A percentile compares a stretch with the other conserved stretches of the same genome.
Conservation (phyloP, 352 stramenopile species). For the Elongisporangium senticosum region DNA sequence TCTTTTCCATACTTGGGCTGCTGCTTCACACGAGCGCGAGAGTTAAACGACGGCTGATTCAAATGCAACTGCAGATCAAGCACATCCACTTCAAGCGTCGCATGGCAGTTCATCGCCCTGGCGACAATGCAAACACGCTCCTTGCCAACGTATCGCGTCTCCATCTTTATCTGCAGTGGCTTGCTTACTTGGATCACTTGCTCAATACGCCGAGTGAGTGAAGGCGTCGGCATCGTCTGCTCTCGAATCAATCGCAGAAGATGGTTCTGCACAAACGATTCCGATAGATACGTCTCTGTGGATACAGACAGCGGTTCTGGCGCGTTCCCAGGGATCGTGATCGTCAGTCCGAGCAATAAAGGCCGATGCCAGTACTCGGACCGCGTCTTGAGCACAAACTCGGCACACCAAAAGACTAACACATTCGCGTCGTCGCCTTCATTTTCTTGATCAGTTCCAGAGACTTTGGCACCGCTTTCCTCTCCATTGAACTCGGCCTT, state of each 20-base stretch:
- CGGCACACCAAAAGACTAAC: constrained; percentile 30
- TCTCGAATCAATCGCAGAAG: constrained; percentile 46
- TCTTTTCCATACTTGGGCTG: constrained; percentile 1
- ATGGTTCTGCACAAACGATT: constrained; percentile 28
- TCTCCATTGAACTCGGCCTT: background rate
- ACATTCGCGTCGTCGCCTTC: constrained; percentile 4
- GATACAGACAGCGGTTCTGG: constrained; percentile 2
- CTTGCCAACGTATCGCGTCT: constrained; percentile 34
- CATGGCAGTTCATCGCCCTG: constrained; percentile 40
- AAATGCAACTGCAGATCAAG: constrained; percentile 64
- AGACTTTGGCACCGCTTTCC: background rate
- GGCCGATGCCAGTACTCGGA: constrained; percentile 54
- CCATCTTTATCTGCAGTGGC: constrained; percentile 50
- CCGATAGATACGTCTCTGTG: constrained; percentile 16
- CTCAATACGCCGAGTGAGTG: constrained; percentile 43
- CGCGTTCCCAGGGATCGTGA: constrained; percentile 14
- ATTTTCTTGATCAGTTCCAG: background rate
- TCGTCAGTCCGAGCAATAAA: constrained; percentile 42
- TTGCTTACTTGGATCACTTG: constrained; percentile 41
- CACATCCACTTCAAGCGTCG: constrained; percentile 30
- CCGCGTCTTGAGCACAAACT: constrained; percentile 55
- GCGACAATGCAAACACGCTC: constrained; percentile 44
- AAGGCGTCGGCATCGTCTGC: constrained; percentile 26
- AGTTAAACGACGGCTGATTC: constrained; percentile 25
- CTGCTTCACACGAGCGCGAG: background rate